Base-by-base conservation (phyloP, 495 filamentous ascomycete genomes). In the Penicillium psychrofluorescens region DNA sequence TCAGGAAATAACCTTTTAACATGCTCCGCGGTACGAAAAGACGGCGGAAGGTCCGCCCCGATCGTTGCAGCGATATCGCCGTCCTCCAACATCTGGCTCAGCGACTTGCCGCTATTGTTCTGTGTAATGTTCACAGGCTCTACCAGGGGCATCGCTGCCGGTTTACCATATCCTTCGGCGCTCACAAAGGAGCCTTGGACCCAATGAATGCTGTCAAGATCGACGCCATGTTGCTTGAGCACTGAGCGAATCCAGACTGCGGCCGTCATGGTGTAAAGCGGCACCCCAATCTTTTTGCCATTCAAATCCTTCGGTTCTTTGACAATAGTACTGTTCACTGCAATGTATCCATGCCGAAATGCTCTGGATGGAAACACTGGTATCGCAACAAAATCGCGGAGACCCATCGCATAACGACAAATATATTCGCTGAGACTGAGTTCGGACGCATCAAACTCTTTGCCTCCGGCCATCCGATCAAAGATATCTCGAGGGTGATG, bases 231-330 rank as follows among this genome's bases (percentile, higher is more conserved):
- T 29, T 64, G 40, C 42, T 66, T 32, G 11, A 71, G 45, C 8
- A 71, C 16, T 8, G 53, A 56, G 5, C 67, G 50, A 11, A 61
- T 56, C 57, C 62, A 71, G 1, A 71, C 67, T 2, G 62, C 67
- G 7, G 63, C 67, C 1, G 67, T 71, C 67, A 71, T 66, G 29
- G 59, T 64, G 50, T 70, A 70, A 13, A 61, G 29, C 48, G 61
- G 67, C 0, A 70, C 60, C 12, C 67, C 65, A 13, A 70, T 58
- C 28, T 44, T 54, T 47, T 68, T 66, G 5, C 63, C 64, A 35
- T 64, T 61, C n/a, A 71, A 41, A 48, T 71, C 67, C 22, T 41
- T 40, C 11, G 63, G 62, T 14, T 51, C 46, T 38, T 58, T 58
- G 37, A 71, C 46, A 11, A 34, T 52, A 41, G 53, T 35, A 12